Evolutionary conservation across 306 rosid species (phyloP).

Genomic region (Quercus gilva): DNA sequence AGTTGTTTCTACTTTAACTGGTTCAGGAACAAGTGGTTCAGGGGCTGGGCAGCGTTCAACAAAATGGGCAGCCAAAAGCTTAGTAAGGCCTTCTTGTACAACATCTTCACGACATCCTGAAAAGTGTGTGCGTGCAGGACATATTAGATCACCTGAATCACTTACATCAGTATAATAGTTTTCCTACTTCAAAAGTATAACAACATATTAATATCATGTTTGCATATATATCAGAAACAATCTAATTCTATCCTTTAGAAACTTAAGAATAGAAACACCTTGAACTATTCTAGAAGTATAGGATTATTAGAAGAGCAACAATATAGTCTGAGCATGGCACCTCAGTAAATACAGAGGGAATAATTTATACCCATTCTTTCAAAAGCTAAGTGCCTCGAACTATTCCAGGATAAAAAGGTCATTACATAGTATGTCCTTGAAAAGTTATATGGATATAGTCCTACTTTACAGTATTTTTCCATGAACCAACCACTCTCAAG

Average conservation of each 20-base stretch:
- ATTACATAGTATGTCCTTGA: background rate
- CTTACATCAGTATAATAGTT: background rate
- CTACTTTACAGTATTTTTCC: background rate
- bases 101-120: slow-evolving; percentile 47
- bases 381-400: background rate
- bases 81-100: slow-evolving; percentile 52
- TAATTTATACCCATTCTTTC: background rate
- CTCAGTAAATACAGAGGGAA: background rate
- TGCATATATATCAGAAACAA: background rate
- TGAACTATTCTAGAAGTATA: no score
- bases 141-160: slow-evolving; percentile 5
- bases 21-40: slow-evolving; percentile 51
- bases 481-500: background rate
- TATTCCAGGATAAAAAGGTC: background rate
- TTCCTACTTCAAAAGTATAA: background rate
- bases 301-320: no score
- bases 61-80: slow-evolving; percentile 53
- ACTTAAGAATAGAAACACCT: background rate
- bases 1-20: slow-evolving; percentile 36
- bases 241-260: background rate
- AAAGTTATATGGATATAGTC: background rate
- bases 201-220: background rate
- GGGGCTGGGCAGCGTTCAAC: slow-evolving; percentile 83
- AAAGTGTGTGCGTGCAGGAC: slow-evolving; percentile 7
- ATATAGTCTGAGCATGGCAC: background rate